These are phyloP conservation scores for Colletotrichum paranaense DNA, from an alignment of 2,329 filamentous ascomycete species.

Conservation along the genomic window DNA sequence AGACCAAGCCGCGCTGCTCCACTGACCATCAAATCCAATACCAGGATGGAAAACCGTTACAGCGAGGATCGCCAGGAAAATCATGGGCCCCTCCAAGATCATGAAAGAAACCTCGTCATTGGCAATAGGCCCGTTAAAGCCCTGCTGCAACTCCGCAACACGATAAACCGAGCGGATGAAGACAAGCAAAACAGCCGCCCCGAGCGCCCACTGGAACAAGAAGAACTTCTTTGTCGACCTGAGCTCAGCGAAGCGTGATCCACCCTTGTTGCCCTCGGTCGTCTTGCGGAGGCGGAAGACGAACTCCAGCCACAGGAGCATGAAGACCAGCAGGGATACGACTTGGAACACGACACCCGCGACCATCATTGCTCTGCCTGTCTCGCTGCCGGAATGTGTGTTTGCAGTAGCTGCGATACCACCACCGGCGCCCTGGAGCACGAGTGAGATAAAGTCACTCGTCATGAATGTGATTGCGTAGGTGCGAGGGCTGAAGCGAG, in stretches of 20 bases:
- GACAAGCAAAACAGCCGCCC: conserved; percentile 62
- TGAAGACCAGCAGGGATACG: not conserved
- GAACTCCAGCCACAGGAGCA: not conserved
- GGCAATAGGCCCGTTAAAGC: conserved; percentile 63
- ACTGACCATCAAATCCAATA: conserved; percentile 19
- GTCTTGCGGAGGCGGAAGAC: not conserved
- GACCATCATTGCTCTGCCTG: not conserved
- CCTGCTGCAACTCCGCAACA: conserved; percentile 66
- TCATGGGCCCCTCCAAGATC: conserved; percentile 54
- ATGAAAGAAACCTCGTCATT: conserved; percentile 57
- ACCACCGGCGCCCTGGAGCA: conserved; percentile 69
- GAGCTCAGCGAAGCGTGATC: not conserved
- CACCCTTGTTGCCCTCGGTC: not conserved
- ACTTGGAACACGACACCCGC: not conserved
- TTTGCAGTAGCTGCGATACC: conserved; percentile 52
- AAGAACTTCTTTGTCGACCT: not conserved
- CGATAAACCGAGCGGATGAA: conserved; percentile 67
- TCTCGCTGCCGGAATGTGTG: not conserved
- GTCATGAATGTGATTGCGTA: conserved; percentile 70
- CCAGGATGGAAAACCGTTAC: conserved; percentile 48
- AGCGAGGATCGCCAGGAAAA: conserved; percentile 42
- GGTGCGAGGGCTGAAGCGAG: conserved; percentile 17
- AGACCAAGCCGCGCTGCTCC: conserved; percentile 1
- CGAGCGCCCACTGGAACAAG: conserved; percentile 39
- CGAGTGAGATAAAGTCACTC: conserved; percentile 65